Evolutionary conservation across 305 asterid genomes (phyloP).

Genomic region (Fraxinus velutina): DNA sequence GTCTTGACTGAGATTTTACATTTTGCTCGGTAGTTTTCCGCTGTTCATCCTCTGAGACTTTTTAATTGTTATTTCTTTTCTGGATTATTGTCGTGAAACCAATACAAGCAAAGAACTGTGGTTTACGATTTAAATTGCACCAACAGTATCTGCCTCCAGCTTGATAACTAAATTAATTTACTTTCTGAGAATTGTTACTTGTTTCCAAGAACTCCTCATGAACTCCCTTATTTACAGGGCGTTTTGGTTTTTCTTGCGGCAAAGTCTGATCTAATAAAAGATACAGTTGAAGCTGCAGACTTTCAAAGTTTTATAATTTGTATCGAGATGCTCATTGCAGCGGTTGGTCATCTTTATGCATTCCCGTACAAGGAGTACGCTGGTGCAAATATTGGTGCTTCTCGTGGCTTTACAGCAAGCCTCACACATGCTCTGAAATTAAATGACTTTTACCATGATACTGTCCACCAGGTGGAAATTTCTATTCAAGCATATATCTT

Average conservation of each 20-base stretch:
- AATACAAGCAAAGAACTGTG: background rate
- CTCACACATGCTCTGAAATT: constrained; percentile 83
- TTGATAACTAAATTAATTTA: constrained; percentile 4
- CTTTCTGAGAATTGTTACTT: constrained; percentile 8
- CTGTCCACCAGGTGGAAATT: constrained; percentile 82
- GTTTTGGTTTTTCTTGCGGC: constrained; percentile 96
- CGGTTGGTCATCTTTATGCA: constrained; percentile 83
- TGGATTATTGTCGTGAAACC: constrained; percentile 14
- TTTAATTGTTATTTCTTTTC: background rate
- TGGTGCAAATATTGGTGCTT: constrained; percentile 78
- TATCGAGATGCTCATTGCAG: constrained; percentile 96
- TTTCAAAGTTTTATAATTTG: constrained; percentile 79
- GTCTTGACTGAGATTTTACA: constrained; percentile 1
- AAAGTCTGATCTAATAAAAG: constrained; percentile 62
- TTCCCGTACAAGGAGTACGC: constrained; percentile 95
- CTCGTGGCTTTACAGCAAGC: constrained; percentile 67
- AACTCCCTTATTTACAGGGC: constrained; percentile 46
- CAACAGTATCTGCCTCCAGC: background rate
- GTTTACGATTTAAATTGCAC: background rate
- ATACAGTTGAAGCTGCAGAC: constrained; percentile 84
- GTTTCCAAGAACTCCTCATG: constrained; percentile 14
- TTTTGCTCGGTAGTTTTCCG: background rate
- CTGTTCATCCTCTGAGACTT: background rate
- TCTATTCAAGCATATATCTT: background rate
- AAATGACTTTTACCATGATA: constrained; percentile 87